Evolutionary conservation across 495 filamentous ascomycete genomes (phyloP).

Genomic region (Aspergillus baeticus): DNA sequence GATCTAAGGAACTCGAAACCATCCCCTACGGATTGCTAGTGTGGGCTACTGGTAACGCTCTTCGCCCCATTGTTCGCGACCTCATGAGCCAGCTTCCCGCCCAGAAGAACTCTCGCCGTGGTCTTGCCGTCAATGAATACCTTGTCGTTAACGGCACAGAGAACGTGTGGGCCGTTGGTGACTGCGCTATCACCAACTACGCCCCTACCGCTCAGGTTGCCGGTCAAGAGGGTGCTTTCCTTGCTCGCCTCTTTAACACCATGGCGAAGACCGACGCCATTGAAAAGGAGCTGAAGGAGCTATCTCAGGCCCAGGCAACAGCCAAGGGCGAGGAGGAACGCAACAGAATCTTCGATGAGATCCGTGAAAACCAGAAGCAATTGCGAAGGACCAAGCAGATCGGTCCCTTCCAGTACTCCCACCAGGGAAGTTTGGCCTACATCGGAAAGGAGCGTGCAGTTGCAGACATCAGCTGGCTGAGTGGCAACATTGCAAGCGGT

Average conservation of each 20-base stretch:
- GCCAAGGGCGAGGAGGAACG: constrained; percentile 58
- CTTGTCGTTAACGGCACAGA: constrained; percentile 95
- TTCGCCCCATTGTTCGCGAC: constrained; percentile 84
- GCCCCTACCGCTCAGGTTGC: constrained; percentile 97
- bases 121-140: constrained; percentile 96
- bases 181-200: constrained; percentile 94
- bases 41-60: constrained; percentile 96
- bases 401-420: constrained; percentile 95
- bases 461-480: constrained; percentile 95
- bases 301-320: constrained; percentile 63
- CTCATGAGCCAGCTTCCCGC: constrained; percentile 90
- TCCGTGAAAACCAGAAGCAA: constrained; percentile 80
- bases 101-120: constrained; percentile 91
- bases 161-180: constrained; percentile 89
- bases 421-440: constrained; percentile 95
- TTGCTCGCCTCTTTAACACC: constrained; percentile 94
- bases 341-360: constrained; percentile 61
- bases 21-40: constrained; percentile 96
- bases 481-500: constrained; percentile 88
- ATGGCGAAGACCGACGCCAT: constrained; percentile 88
- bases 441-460: constrained; percentile 98
- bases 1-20: constrained; percentile 72
- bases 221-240: constrained; percentile 91
- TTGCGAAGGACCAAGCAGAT: constrained; percentile 87
- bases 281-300: constrained; percentile 64